Conservation (phyloP, 2,329 filamentous ascomycete genomes). For the Ambrosiella beaveri region DNA sequence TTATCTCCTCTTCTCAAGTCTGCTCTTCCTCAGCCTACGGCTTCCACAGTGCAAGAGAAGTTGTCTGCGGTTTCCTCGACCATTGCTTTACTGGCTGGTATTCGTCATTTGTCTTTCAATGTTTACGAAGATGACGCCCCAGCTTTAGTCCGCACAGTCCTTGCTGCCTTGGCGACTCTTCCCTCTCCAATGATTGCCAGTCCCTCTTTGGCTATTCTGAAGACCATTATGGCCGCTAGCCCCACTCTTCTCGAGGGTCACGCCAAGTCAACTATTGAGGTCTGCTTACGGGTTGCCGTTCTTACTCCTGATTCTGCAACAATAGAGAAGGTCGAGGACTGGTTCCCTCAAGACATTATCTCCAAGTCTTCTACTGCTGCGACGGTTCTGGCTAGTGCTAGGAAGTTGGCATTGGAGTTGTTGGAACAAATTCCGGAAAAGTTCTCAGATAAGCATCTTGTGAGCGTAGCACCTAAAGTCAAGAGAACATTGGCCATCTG, state of each 20-base stretch:
- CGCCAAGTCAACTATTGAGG: conserved; percentile 30
- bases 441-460: conserved; percentile 30
- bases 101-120: conserved; percentile 31
- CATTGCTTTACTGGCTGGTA: conserved; percentile 30
- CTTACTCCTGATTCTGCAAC: conserved; percentile 17
- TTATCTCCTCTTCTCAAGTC: conserved; percentile 27
- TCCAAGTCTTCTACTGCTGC: background rate
- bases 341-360: background rate
- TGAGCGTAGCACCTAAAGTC: conserved; percentile 27
- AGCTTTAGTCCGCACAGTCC: conserved; percentile 30
- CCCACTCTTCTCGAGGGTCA: conserved; percentile 30
- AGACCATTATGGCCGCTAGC: conserved; percentile 29
- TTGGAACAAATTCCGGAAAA: conserved; percentile 29
- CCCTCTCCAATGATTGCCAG: conserved; percentile 27
- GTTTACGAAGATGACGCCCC: conserved; percentile 35
- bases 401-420: conserved; percentile 20
- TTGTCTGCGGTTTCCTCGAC: conserved; percentile 24
- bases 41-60: conserved; percentile 17
- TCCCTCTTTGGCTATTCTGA: conserved; percentile 31
- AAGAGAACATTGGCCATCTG: conserved; percentile 31
- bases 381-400: background rate
- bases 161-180: conserved; percentile 28
- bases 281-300: conserved; percentile 24
- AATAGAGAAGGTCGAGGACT: conserved; percentile 11
- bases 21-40: conserved; percentile 21